Evolutionary conservation across 1,284 basidiomycete genomes (phyloP).

Genomic region (Stereum hirsutum): DNA sequence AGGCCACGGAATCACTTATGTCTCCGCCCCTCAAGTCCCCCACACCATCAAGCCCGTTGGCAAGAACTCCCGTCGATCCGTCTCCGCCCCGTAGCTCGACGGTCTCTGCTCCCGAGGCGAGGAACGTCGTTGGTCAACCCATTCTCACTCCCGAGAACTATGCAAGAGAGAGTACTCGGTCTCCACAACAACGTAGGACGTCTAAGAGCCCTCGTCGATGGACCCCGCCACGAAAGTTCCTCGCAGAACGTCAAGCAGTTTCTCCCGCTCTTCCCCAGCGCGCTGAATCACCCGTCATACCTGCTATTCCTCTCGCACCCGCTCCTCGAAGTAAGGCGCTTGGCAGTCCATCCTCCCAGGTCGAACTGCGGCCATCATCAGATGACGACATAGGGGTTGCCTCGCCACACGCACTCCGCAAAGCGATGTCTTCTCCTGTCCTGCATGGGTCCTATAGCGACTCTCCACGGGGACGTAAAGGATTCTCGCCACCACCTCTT

Average conservation of each 20-base stretch:
- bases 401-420: slow-evolving; percentile 10
- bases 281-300: slow-evolving; percentile 21
- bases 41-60: slow-evolving; percentile 10
- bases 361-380: slow-evolving; percentile 27
- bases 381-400: slow-evolving; percentile 5
- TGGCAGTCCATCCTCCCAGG: slow-evolving; percentile 41
- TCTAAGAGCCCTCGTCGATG: too few relatives aligned
- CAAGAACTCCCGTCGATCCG: too few relatives aligned
- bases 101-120: too few relatives aligned
- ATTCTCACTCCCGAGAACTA: too few relatives aligned
- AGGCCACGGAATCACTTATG: too few relatives aligned
- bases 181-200: too few relatives aligned
- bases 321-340: slow-evolving; percentile 48
- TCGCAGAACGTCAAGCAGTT: slow-evolving; percentile 1
- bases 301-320: slow-evolving; percentile 39
- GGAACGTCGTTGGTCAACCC: too few relatives aligned
- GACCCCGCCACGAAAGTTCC: neutral
- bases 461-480: too few relatives aligned
- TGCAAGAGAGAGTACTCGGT: too few relatives aligned
- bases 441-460: slow-evolving; percentile 11
- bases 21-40: too few relatives aligned
- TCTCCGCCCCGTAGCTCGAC: too few relatives aligned
- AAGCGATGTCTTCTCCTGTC: slow-evolving; percentile 15
- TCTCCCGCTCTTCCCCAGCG: slow-evolving; percentile 19
- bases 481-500: too few relatives aligned